Evolutionary conservation across 805 yeast species (phyloP).

Genomic region (Saturnispora ahearnii): DNA sequence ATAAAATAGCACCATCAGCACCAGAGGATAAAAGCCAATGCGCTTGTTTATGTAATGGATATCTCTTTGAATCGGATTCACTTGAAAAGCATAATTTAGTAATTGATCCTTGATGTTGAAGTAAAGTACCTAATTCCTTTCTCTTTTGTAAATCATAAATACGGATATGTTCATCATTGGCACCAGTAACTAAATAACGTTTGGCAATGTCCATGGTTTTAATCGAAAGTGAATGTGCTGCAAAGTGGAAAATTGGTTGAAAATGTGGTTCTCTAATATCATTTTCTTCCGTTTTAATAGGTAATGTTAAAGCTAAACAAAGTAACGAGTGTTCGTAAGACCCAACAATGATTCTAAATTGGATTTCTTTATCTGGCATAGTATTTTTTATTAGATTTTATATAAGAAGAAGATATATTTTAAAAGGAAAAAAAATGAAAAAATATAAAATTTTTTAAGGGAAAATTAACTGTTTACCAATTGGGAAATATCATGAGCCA

Average conservation of each 20-base stretch:
- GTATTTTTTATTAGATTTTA: not conserved
- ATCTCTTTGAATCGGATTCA: constrained; percentile 26
- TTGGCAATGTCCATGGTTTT: constrained; percentile 75
- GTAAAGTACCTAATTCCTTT: constrained; percentile 82
- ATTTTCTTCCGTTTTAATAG: constrained; percentile 20
- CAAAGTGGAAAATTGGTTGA: constrained; percentile 91
- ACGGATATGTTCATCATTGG: constrained; percentile 91
- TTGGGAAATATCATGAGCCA: not conserved
- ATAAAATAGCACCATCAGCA: constrained; percentile 79
- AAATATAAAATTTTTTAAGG: not conserved
- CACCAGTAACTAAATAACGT: constrained; percentile 84
- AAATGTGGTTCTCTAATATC: constrained; percentile 48
- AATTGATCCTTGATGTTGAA: constrained; percentile 83
- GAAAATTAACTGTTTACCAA: not conserved
- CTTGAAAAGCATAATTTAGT: constrained; percentile 65
- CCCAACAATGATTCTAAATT: constrained; percentile 82
- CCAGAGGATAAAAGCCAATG: constrained; percentile 90
- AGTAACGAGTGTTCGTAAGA: constrained; percentile 90
- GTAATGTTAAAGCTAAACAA: constrained; percentile 69
- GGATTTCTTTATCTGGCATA: constrained; percentile 18
- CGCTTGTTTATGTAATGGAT: constrained; percentile 37
- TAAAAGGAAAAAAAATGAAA: not conserved
- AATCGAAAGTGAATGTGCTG: constrained; percentile 86
- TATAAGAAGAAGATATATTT: not conserved
- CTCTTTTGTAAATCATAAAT: constrained; percentile 91